A percentile compares a stretch with the other conserved stretches of the same genome.
Conservation (phyloP, 495 filamentous ascomycete species). For the Elaphomyces granulatus region DNA sequence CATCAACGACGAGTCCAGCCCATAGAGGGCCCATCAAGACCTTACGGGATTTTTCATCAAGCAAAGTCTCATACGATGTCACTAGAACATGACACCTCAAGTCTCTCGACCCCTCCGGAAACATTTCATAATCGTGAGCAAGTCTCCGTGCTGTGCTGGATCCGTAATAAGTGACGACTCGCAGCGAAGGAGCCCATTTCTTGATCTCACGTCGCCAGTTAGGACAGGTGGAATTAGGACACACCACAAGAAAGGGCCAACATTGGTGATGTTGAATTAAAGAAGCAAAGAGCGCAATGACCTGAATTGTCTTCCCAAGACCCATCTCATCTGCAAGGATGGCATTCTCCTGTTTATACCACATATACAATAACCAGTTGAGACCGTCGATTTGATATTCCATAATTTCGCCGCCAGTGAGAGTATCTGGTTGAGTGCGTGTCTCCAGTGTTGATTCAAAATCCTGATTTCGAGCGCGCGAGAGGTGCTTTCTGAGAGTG, state of each 20-base stretch:
- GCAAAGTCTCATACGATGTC: constrained; percentile 82
- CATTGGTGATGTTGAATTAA: constrained; percentile 66
- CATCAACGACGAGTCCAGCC: constrained; percentile 85
- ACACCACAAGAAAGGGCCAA: constrained; percentile 88
- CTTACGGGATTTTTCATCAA: constrained; percentile 45
- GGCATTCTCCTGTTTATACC: constrained; percentile 64
- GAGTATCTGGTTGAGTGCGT: constrained; percentile 53
- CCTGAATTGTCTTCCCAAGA: constrained; percentile 92
- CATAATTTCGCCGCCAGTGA: constrained; percentile 77
- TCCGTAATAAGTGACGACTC: constrained; percentile 87
- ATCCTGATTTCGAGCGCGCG: constrained; percentile 41
- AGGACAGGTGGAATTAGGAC: constrained; percentile 84
- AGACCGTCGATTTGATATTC: constrained; percentile 84
- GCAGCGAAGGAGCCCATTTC: constrained; percentile 72
- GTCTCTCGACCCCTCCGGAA: constrained; percentile 41
- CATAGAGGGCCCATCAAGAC: constrained; percentile 59
- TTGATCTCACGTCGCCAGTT: constrained; percentile 98
- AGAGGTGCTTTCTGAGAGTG: constrained; percentile 45
- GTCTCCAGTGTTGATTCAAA: constrained; percentile 55
- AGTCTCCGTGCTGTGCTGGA: constrained; percentile 52
- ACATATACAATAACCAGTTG: constrained; percentile 96
- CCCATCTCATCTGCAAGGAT: constrained; percentile 99
- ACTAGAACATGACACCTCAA: constrained; percentile 84
- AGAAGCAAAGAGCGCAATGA: constrained; percentile 67
- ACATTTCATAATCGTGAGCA: constrained; percentile 69